These are phyloP conservation scores for Hypoxylon trugodes DNA, from an alignment of 495 filamentous ascomycete genomes.

Conservation along the genomic window DNA sequence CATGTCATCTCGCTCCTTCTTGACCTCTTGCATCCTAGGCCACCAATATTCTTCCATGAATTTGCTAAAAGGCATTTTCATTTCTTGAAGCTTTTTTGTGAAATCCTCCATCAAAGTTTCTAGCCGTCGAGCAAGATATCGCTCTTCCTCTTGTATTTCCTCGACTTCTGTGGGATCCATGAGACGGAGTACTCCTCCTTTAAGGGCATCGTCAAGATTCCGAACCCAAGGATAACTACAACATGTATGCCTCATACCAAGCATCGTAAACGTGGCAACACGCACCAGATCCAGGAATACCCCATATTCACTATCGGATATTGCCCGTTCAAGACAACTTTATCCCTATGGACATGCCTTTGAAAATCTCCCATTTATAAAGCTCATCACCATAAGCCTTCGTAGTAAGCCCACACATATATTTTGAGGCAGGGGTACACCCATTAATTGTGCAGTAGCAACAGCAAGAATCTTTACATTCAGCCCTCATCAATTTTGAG, in stretches of 20 bases:
- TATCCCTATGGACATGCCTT: no score
- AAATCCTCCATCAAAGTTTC: not conserved
- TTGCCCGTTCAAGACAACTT: no score
- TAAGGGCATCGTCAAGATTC: no score
- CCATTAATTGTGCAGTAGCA: not conserved
- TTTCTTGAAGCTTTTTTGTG: not conserved
- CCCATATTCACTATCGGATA: no score
- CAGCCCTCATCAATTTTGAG: not conserved
- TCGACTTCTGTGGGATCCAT: not conserved
- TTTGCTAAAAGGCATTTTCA: not conserved
- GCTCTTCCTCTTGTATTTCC: not conserved
- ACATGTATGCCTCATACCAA: not conserved
- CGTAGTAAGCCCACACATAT: no score
- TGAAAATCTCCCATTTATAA: no score
- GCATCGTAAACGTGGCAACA: not conserved
- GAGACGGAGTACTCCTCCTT: not conserved
- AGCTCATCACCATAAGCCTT: no score
- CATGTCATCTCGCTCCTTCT: not conserved
- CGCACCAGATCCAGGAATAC: no score
- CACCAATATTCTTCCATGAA: not conserved
- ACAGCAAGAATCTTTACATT: not conserved
- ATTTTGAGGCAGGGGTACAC: not conserved
- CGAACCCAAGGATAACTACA: not conserved
- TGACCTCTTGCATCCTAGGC: not conserved
- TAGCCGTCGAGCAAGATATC: not conserved